A percentile compares a stretch with the other conserved stretches of the same genome.
phyloP scores from a whole-genome alignment of 371 early-diverging fungal genomes.

The Mucor saturninus region DNA sequence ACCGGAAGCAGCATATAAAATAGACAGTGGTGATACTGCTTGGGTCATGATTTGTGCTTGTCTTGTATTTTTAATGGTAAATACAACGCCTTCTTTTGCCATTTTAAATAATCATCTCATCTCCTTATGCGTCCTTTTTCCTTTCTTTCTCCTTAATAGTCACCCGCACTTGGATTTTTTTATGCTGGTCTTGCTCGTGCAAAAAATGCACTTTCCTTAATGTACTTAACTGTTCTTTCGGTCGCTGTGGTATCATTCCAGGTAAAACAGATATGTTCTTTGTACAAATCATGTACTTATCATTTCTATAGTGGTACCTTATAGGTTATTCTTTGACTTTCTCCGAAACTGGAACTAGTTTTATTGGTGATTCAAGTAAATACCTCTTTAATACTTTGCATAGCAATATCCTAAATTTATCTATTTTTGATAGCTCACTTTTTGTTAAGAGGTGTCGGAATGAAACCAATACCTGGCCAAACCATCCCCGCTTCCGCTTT shows the following conservation, averaged over 20 bases:
- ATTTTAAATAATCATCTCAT: neutral
- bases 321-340: slow-evolving; percentile 88
- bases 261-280: slow-evolving; percentile 19
- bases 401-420: neutral
- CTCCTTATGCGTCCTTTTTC: neutral
- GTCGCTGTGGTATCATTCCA: slow-evolving; percentile 84
- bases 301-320: slow-evolving; percentile 69
- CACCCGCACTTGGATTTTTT: slow-evolving; percentile 78
- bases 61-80: slow-evolving; percentile 55
- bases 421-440: slow-evolving; percentile 35
- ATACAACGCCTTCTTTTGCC: neutral
- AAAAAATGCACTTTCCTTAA: slow-evolving; percentile 80
- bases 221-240: slow-evolving; percentile 79
- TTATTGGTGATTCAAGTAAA: slow-evolving; percentile 78
- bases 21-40: slow-evolving; percentile 73
- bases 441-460: slow-evolving; percentile 48
- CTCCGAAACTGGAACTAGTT: slow-evolving; percentile 67
- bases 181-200: slow-evolving; percentile 86
- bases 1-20: neutral
- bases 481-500: slow-evolving; percentile 67
- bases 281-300: too few relatives aligned
- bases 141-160: slow-evolving; percentile 25
- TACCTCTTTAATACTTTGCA: neutral
- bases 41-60: slow-evolving; percentile 64
- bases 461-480: slow-evolving; percentile 46